phyloP scores from a whole-genome alignment of 2,329 filamentous ascomycete species.

The Penicillium sp. region DNA sequence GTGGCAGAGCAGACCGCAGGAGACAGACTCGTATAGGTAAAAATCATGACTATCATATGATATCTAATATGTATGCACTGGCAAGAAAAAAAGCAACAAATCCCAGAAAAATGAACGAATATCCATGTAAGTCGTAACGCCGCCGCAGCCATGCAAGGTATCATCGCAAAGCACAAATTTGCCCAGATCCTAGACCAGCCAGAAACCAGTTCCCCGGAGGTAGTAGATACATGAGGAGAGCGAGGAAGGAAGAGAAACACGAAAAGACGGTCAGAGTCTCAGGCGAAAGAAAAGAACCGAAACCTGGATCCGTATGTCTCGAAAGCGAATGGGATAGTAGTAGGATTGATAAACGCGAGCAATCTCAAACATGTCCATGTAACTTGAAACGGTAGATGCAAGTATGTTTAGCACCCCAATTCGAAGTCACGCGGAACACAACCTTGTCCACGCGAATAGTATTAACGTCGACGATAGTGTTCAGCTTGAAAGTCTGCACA shows the following conservation, averaged over 20 bases:
- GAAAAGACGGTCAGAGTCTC: no score
- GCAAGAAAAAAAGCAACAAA: background rate
- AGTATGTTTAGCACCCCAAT: conserved; percentile 44
- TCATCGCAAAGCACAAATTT: conserved; percentile 16
- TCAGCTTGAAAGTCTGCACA: conserved; percentile 40
- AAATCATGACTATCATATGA: conserved; percentile 3
- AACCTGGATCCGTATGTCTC: no score
- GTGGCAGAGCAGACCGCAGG: background rate
- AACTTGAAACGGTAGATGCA: conserved; percentile 48
- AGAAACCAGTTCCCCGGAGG: background rate
- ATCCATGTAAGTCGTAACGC: conserved; percentile 15
- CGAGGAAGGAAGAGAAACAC: background rate
- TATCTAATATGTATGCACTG: background rate
- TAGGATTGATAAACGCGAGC: background rate
- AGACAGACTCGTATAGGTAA: background rate
- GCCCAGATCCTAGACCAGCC: conserved; percentile 3
- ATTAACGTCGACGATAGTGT: conserved; percentile 38
- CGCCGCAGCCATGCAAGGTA: conserved; percentile 21
- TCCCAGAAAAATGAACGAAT: background rate
- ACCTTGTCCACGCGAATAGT: conserved; percentile 38
- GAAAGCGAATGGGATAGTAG: no score
- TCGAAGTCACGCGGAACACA: conserved; percentile 42
- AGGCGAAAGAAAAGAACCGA: no score
- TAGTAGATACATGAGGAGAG: background rate
- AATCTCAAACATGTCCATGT: conserved; percentile 36